Percentiles rank a stretch among this genome's conserved stretches.
Conservation (phyloP, 805 yeast genomes). For the Candida lessepsii region DNA sequence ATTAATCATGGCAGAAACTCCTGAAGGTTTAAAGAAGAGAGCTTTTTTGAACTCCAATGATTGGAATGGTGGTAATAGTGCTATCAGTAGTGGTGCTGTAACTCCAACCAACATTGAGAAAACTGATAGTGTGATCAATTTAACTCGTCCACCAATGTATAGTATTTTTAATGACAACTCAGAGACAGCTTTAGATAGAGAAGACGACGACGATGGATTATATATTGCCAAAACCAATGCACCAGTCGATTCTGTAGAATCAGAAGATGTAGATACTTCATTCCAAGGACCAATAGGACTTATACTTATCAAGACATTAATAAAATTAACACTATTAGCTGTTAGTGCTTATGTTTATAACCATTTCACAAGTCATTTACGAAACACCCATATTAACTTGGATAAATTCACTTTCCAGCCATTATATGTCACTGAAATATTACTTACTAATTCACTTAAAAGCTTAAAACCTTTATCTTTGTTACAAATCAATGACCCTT, state of each 20-base stretch:
- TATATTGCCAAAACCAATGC: constrained; percentile 10
- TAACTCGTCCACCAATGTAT: constrained; percentile 52
- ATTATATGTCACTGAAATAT: constrained; percentile 33
- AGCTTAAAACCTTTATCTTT: constrained; percentile 19
- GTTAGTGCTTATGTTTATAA: constrained; percentile 53
- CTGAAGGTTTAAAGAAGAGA: constrained; percentile 8
- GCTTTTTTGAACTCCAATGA: not conserved
- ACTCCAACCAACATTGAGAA: constrained; percentile 28
- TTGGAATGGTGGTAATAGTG: not conserved
- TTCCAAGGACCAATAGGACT: constrained; percentile 10
- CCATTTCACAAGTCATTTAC: constrained; percentile 51
- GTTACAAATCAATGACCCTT: constrained; percentile 1
- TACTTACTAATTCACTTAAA: constrained; percentile 25
- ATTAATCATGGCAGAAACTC: constrained; percentile 3
- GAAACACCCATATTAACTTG: constrained; percentile 44
- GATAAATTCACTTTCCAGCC: constrained; percentile 43
- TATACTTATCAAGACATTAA: constrained; percentile 8
- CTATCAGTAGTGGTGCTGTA: constrained; percentile 12
- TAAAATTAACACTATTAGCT: constrained; percentile 30
- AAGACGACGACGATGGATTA: constrained; percentile 17
- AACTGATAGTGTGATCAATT: constrained; percentile 43
- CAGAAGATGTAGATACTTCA: constrained; percentile 1
- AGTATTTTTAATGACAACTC: constrained; percentile 50
- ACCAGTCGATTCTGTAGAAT: not conserved
- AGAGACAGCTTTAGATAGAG: constrained; percentile 32